Base-by-base conservation (phyloP, 805 yeast species). In the Ogataea allantospora region DNA sequence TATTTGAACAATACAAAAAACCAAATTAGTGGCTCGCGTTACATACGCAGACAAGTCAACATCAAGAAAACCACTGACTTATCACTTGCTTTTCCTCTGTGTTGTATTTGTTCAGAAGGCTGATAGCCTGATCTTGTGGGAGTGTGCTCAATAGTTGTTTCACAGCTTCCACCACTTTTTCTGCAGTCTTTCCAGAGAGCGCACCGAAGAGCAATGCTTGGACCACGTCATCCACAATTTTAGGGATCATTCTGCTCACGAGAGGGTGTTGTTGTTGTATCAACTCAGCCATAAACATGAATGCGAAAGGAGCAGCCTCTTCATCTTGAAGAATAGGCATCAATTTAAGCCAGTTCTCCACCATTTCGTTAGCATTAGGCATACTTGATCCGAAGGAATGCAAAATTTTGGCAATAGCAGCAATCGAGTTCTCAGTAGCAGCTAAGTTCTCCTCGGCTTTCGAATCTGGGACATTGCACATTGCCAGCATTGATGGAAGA, bases 281-380 rank as follows among this genome's bases (percentile, higher is more conserved):
- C 54, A 89, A 67, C 44, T 82, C 83, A 7, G 80, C 66, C 47
- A 89, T 67, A 57, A 87, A 89, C 50, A 73, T 70, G 65, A 88
- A 93, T 13, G 87, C 79, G 60, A 73, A 87, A 11, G 88, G 79
- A 4, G 97, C 97, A 4, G 95, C 95, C 49, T 85, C 93, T 27
- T 79, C 83, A 59, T 93, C 97, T 50, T 78, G 83, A 15, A 80
- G 63, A 27, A 91, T 75, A 15, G 98, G 99, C 48, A 93, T 74
- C 8, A 87, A 73, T 44, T 73, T 72, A 36, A 93, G 67, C 98
- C 98, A 93, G 43, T 75, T 82, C 20, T 70, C 73, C 33, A 86
- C 66, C 17, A 85, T 75, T 17, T 73, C 68, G 46, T 83, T 77
- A 40, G 78, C 63, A 55, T 80, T 76, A 20, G 88, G 80, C 33